These are phyloP conservation scores for Aspergillus floridensis DNA, from an alignment of 2,329 filamentous ascomycete species.

Conservation along the genomic window DNA sequence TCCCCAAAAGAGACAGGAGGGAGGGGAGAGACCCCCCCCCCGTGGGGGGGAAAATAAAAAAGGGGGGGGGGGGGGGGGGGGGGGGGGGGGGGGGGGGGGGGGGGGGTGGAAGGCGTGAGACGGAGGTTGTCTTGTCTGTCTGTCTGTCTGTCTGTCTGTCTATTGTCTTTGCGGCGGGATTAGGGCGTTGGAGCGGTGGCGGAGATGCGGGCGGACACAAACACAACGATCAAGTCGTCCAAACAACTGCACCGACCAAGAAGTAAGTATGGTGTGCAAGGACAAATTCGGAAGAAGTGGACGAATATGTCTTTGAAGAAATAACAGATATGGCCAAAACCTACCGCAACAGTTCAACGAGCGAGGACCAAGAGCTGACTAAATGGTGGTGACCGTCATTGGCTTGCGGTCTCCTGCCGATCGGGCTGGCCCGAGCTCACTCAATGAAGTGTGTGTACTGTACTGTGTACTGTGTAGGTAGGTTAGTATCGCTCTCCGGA, in stretches of 20 bases:
- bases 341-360: slow-evolving; percentile 1
- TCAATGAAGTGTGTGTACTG: not conserved
- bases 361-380: slow-evolving; percentile 20
- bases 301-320: not conserved
- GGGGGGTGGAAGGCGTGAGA: not conserved
- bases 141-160: too few relatives aligned
- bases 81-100: too few relatives aligned
- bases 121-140: not conserved
- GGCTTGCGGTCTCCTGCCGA: slow-evolving; percentile 21
- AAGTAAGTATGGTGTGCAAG: not conserved
- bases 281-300: not conserved
- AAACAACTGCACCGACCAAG: not conserved
- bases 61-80: too few relatives aligned
- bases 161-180: not conserved
- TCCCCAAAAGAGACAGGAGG: too few relatives aligned
- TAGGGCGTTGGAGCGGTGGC: not conserved
- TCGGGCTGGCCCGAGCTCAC: slow-evolving; percentile 27
- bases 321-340: not conserved
- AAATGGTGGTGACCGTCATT: slow-evolving; percentile 22
- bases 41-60: too few relatives aligned
- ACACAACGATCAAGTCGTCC: not conserved
- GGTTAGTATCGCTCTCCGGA: not conserved
- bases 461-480: not conserved
- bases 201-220: slow-evolving; percentile 7
- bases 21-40: too few relatives aligned